These are phyloP conservation scores for Trametes versicolor DNA, from an alignment of 1,284 basidiomycete species.

Conservation along the genomic window DNA sequence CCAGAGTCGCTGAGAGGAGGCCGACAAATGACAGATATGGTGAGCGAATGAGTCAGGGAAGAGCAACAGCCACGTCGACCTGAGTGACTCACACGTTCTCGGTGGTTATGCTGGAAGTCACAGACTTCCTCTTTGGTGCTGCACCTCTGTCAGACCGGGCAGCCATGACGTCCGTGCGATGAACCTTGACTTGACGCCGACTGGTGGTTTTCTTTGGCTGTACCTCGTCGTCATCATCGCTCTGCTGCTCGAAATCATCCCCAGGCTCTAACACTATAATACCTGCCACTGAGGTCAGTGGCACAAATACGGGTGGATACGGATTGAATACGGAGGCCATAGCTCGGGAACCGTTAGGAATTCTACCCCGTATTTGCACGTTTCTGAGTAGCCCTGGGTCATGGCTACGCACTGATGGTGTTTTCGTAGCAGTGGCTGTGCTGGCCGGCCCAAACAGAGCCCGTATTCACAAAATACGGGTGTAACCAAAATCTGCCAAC, in stretches of 20 bases:
- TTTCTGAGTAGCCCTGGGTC: no score
- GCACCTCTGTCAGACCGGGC: neutral
- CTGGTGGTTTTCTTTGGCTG: neutral
- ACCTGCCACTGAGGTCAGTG: no score
- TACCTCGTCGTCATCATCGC: neutral
- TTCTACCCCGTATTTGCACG: no score
- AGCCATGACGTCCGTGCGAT: neutral
- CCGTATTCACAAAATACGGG: no score
- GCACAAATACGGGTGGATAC: no score
- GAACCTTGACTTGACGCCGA: neutral
- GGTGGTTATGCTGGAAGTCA: neutral
- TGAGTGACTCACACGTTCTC: neutral
- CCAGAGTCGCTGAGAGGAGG: neutral
- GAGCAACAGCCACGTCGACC: neutral
- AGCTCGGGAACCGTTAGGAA: no score
- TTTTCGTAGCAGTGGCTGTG: no score
- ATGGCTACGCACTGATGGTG: no score
- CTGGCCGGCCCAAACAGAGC: no score
- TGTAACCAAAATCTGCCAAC: no score
- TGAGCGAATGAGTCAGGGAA: neutral
- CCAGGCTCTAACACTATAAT: neutral
- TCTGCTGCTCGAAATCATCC: neutral
- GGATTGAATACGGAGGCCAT: no score
- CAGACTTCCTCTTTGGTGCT: neutral
- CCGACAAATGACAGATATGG: neutral